Conservation (phyloP, 805 yeast species). For the Brettanomyces bruxellensis region DNA sequence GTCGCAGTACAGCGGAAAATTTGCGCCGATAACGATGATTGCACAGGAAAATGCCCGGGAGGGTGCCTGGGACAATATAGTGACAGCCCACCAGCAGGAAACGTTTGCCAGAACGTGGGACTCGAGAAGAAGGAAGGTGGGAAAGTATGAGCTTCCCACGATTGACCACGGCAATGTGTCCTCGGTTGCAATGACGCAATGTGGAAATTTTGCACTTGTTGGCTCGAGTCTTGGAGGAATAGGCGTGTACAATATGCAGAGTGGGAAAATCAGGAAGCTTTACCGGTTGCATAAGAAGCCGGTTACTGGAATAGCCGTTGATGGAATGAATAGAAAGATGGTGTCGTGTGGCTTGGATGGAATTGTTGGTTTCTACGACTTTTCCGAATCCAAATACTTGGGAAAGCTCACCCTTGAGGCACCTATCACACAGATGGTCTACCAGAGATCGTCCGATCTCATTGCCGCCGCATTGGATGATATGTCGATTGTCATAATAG, state of each 20-base stretch:
- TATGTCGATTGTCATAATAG: conserved; percentile 74
- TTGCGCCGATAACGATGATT: conserved; percentile 65
- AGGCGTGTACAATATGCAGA: conserved; percentile 81
- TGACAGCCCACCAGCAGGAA: conserved; percentile 84
- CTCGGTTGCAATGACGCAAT: conserved; percentile 71
- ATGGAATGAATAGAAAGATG: conserved; percentile 84
- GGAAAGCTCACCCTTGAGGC: conserved; percentile 63
- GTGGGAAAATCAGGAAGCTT: conserved; percentile 72
- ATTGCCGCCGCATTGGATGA: conserved; percentile 83
- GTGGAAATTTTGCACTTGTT: conserved; percentile 92
- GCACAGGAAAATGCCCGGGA: conserved; percentile 68
- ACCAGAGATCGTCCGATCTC: conserved; percentile 76
- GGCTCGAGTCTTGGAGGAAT: conserved; percentile 86
- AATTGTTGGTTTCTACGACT: conserved; percentile 76
- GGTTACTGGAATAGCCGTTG: conserved; percentile 83
- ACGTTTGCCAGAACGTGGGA: conserved; percentile 88
- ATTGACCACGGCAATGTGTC: conserved; percentile 73
- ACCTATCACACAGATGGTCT: conserved; percentile 69
- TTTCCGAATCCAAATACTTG: conserved; percentile 56
- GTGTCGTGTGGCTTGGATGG: conserved; percentile 89
- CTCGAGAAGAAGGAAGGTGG: conserved; percentile 68
- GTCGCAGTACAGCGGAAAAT: conserved; percentile 50
- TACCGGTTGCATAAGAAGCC: conserved; percentile 65
- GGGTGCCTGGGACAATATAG: conserved; percentile 88
- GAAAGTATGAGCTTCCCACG: conserved; percentile 60